Conservation (phyloP, 176 grass and related monocot species). For the Themeda triandra region DNA sequence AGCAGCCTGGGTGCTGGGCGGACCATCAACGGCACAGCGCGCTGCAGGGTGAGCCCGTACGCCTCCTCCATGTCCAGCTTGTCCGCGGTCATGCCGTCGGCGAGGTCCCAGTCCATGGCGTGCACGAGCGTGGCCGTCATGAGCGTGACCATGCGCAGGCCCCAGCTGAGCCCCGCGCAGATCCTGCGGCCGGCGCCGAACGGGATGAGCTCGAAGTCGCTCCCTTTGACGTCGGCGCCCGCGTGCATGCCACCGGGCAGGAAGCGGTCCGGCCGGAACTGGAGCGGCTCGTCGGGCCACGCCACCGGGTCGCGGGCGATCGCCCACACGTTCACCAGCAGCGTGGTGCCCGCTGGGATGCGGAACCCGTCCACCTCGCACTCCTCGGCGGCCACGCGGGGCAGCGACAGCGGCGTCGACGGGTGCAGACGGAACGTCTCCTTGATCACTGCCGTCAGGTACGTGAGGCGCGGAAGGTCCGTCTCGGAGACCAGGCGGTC, state of each 20-base stretch:
- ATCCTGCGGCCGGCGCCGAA: constrained; percentile 76
- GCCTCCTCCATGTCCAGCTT: constrained; percentile 18
- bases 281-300: neutral
- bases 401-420: constrained; percentile 17
- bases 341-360: neutral
- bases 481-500: neutral
- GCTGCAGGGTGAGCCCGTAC: neutral
- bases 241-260: neutral
- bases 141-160: constrained; percentile 1
- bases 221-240: neutral
- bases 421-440: constrained; percentile 8
- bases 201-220: constrained; percentile 77
- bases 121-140: neutral
- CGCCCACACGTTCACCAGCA: constrained; percentile 17
- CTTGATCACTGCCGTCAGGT: constrained; percentile 3
- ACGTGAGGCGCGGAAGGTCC: neutral
- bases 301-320: neutral
- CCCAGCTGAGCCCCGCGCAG: constrained; percentile 44
- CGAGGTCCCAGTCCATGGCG: neutral
- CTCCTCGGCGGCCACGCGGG: neutral
- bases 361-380: constrained; percentile 1
- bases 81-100: neutral
- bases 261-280: neutral
- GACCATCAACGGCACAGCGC: constrained; percentile 3
- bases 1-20: neutral